phyloP scores from a whole-genome alignment of 148 eudicot species.

The Heliamphora exappendiculata region DNA sequence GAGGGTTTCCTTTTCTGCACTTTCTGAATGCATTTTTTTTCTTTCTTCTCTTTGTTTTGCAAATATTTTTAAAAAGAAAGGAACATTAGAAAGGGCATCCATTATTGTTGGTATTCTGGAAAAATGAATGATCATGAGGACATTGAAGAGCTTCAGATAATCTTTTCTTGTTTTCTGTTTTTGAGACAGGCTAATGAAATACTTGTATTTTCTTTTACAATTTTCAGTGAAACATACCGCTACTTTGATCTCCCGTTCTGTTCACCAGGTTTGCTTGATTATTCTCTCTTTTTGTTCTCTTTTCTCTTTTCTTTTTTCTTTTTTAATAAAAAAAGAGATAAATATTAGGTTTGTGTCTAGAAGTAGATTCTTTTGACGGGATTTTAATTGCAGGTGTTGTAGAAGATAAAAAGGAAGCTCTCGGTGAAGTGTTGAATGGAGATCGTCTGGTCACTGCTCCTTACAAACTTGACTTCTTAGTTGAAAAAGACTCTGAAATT shows the following conservation, averaged over 20 bases:
- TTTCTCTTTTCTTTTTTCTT: no score
- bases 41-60: no score
- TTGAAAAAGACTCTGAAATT: constrained; percentile 51
- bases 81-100: no score
- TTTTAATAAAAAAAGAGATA: no score
- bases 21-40: no score
- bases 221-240: constrained; percentile 58
- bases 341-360: no score
- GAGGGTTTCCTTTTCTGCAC: no score
- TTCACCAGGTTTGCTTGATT: constrained; percentile 30
- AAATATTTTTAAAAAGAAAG: no score
- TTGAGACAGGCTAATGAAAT: neutral
- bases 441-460: constrained; percentile 62
- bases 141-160: neutral
- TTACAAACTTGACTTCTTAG: constrained; percentile 53
- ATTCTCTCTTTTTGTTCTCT: neutral
- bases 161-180: neutral
- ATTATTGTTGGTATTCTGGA: no score
- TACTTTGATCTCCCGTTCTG: constrained; percentile 66
- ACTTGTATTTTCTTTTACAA: neutral
- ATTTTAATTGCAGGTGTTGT: constrained; percentile 26
- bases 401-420: constrained; percentile 62
- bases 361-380: neutral
- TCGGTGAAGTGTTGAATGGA: constrained; percentile 64
- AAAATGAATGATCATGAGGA: no score